phyloP scores from a whole-genome alignment of 306 rosid genomes.

The Cicer arietinum region DNA sequence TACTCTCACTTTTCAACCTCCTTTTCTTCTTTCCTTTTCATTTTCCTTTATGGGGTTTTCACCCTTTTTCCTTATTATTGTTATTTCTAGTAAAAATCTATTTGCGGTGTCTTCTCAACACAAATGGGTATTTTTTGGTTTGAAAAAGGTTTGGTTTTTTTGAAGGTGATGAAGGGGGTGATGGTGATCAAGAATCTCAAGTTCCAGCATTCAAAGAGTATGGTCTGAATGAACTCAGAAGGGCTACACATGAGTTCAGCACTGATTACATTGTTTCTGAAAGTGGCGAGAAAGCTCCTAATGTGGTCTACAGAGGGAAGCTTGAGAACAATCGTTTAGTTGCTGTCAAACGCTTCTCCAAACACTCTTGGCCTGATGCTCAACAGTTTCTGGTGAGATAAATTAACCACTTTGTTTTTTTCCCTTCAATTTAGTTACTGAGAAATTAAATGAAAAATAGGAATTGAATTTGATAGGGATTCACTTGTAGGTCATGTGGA shows the following conservation, averaged over 20 bases:
- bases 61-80: constrained; percentile 1
- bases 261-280: constrained; percentile 70
- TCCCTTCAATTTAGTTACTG: constrained; percentile 12
- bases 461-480: constrained; percentile 19
- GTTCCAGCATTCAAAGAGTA: constrained; percentile 70
- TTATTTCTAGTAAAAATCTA: neutral
- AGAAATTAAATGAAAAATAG: constrained; percentile 21
- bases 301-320: constrained; percentile 74
- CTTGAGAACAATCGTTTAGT: constrained; percentile 68
- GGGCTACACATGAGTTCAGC: constrained; percentile 76
- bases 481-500: constrained; percentile 19
- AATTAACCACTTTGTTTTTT: neutral
- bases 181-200: constrained; percentile 53
- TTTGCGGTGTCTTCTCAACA: neutral
- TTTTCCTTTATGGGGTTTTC: neutral
- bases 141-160: constrained; percentile 27
- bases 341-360: constrained; percentile 80
- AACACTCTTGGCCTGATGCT: constrained; percentile 83
- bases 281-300: constrained; percentile 86
- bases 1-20: neutral
- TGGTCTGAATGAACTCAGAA: constrained; percentile 62
- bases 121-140: constrained; percentile 25
- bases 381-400: constrained; percentile 75
- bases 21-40: neutral
- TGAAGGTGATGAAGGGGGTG: constrained; percentile 57